A percentile compares a stretch with the other conserved stretches of the same genome.
These are phyloP conservation scores for Apocynum venetum DNA, from an alignment of 257 asterid genomes.

Conservation along the genomic window DNA sequence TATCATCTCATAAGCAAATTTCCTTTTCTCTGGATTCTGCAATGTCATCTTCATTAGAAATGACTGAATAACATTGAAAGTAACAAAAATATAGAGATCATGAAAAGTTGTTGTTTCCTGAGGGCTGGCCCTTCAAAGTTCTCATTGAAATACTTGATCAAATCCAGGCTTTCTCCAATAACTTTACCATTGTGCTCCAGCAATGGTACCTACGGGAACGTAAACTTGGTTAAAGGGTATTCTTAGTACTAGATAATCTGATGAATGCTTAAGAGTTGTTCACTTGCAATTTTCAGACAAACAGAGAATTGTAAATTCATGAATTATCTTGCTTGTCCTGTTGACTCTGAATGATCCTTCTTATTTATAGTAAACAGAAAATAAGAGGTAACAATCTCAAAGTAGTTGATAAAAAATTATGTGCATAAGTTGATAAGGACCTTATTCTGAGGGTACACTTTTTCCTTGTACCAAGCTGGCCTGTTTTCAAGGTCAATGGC, in stretches of 20 bases:
- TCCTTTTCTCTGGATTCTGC: slow-evolving; percentile 47
- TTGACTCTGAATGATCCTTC: too few species aligned
- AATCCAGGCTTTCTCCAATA: slow-evolving; percentile 56
- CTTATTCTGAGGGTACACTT: slow-evolving; percentile 52
- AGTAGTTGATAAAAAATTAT: too few species aligned
- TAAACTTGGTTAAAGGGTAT: background rate
- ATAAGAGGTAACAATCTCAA: too few species aligned
- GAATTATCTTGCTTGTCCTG: too few species aligned
- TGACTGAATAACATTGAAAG: background rate
- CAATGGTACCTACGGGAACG: slow-evolving; percentile 44
- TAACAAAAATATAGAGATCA: slow-evolving; percentile 6
- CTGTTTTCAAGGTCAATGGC: slow-evolving; percentile 48
- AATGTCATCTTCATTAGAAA: background rate
- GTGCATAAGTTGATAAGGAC: slow-evolving; percentile 13
- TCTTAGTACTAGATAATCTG: too few species aligned
- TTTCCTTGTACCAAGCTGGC: slow-evolving; percentile 66
- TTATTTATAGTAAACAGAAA: too few species aligned
- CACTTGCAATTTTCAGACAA: too few species aligned
- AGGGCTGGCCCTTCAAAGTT: slow-evolving; percentile 58
- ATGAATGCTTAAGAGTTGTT: background rate
- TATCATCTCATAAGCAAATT: slow-evolving; percentile 55
- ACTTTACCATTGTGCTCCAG: slow-evolving; percentile 57
- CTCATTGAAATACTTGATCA: slow-evolving; percentile 46
- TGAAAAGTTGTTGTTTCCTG: background rate
- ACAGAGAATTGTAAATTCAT: too few species aligned